Evolutionary conservation across 345 rosid genomes (phyloP).

Genomic region (Euphorbia pulcherrima): DNA sequence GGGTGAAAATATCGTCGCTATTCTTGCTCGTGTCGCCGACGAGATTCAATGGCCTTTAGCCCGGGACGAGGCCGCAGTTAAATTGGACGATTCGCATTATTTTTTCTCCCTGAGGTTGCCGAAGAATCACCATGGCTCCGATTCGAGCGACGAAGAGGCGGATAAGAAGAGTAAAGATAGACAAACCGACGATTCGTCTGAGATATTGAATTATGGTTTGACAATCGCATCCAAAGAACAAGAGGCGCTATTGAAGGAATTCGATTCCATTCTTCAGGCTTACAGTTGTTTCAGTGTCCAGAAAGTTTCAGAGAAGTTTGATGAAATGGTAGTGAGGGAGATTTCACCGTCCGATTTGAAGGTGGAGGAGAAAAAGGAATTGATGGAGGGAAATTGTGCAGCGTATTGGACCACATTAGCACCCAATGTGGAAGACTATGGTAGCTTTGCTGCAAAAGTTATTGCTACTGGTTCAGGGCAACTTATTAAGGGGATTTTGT

Average conservation of each 20-base stretch:
- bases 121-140: constrained; percentile 28
- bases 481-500: constrained; percentile 79
- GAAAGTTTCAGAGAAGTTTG: constrained; percentile 47
- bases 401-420: constrained; percentile 92
- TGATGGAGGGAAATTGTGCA: constrained; percentile 57
- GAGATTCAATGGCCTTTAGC: constrained; percentile 91
- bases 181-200: constrained; percentile 11
- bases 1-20: constrained; percentile 53
- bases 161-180: constrained; percentile 4
- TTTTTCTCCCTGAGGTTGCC: constrained; percentile 64
- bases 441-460: constrained; percentile 59
- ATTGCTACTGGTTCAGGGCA: constrained; percentile 77
- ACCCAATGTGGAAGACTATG: constrained; percentile 90
- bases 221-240: constrained; percentile 86
- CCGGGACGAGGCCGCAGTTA: constrained; percentile 60
- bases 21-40: constrained; percentile 64
- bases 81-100: constrained; percentile 80
- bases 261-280: constrained; percentile 49
- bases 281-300: constrained; percentile 61
- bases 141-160: constrained; percentile 38
- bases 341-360: constrained; percentile 58
- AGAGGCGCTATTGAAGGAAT: constrained; percentile 47
- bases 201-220: constrained; percentile 66
- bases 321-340: constrained; percentile 46
- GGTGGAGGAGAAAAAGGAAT: constrained; percentile 41